A percentile compares a stretch with the other conserved stretches of the same genome.
Evolutionary conservation across 192 early-diverging fungal species (phyloP).

Genomic region (Backusella mclennaniae): DNA sequence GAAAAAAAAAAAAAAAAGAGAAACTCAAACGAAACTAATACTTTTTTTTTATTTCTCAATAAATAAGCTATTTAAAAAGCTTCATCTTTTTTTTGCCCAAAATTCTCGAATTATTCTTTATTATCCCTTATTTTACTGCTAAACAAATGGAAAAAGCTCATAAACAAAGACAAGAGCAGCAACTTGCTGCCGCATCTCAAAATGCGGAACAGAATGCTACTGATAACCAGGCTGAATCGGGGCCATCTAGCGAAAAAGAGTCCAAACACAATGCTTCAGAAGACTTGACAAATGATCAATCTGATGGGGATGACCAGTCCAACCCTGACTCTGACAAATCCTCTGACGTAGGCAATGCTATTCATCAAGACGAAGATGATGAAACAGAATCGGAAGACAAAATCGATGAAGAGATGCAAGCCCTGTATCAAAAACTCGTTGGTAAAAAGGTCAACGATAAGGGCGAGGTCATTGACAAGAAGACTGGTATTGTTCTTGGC

Average conservation of each 20-base stretch:
- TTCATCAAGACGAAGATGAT: background rate
- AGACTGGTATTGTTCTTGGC: background rate
- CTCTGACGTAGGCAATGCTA: background rate
- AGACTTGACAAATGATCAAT: background rate
- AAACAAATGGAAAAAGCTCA: slow-evolving; percentile 5
- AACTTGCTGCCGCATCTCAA: background rate
- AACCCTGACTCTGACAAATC: background rate
- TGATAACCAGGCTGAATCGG: background rate
- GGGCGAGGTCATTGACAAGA: slow-evolving; percentile 11
- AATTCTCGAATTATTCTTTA: slow-evolving; percentile 15
- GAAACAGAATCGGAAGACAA: background rate
- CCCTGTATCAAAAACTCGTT: background rate
- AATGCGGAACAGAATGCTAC: background rate
- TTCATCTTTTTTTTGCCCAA: background rate
- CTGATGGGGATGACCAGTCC: background rate
- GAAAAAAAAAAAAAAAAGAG: background rate
- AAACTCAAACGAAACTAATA: background rate
- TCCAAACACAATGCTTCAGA: background rate
- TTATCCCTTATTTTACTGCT: slow-evolving; percentile 5
- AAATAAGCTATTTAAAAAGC: background rate
- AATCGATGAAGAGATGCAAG: background rate
- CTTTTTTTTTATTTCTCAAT: background rate
- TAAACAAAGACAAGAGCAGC: background rate
- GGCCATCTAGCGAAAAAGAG: background rate
- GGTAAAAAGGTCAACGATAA: slow-evolving; percentile 10